phyloP scores from a whole-genome alignment of 805 yeast species.

The Pichia membranifaciens region DNA sequence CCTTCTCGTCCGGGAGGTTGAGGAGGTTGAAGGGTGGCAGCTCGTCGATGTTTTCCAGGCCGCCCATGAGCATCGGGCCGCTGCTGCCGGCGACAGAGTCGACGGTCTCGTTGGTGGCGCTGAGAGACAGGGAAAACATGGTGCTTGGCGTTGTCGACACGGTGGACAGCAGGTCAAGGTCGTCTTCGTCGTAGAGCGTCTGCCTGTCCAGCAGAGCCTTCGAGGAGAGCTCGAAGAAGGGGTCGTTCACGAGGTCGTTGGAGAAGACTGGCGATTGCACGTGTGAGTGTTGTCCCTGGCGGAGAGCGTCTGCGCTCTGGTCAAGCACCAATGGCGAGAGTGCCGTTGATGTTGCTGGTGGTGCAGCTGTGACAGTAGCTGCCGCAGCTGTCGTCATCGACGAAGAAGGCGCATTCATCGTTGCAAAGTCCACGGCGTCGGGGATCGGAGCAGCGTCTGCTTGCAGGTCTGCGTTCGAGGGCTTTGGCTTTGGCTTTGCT shows the following conservation, averaged over 20 bases:
- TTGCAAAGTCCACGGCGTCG: too few species aligned
- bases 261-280: conserved; percentile 3
- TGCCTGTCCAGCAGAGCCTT: background rate
- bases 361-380: too few species aligned
- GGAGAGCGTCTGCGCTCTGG: too few species aligned
- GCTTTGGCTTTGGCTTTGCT: too few species aligned
- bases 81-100: conserved; percentile 18
- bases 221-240: conserved; percentile 17
- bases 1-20: conserved; percentile 6
- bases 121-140: conserved; percentile 20
- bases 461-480: too few species aligned
- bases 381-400: too few species aligned
- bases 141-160: conserved; percentile 22
- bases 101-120: conserved; percentile 26
- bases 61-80: background rate
- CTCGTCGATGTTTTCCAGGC: background rate
- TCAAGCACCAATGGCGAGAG: too few species aligned
- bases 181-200: conserved; percentile 13
- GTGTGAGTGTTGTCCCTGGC: background rate
- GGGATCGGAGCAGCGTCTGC: too few species aligned
- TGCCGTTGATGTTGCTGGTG: too few species aligned
- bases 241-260: conserved; percentile 11
- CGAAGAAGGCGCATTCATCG: too few species aligned
- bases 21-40: conserved; percentile 7
- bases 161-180: conserved; percentile 25